phyloP scores from a whole-genome alignment of 441 rosid species.

The Lepidium campestre region DNA sequence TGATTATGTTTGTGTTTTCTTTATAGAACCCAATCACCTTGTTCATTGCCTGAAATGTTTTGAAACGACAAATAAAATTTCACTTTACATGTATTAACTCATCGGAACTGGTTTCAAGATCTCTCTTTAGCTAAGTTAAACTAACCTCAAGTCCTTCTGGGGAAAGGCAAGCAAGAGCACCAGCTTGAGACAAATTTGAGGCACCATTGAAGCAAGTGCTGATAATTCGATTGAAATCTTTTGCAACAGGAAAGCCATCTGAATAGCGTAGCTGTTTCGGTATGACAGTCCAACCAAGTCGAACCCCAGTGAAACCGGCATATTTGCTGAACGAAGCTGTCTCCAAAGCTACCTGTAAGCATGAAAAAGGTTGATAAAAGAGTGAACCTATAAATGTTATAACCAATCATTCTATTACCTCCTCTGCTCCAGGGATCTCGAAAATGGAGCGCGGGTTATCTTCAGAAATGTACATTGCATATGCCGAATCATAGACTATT shows the following conservation, averaged over 20 bases:
- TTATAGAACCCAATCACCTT: slow-evolving; percentile 88
- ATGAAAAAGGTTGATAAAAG: not conserved
- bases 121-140: not conserved
- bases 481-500: slow-evolving; percentile 91
- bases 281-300: slow-evolving; percentile 95
- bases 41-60: slow-evolving; percentile 65
- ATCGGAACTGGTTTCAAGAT: not conserved
- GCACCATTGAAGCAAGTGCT: slow-evolving; percentile 95
- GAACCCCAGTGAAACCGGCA: slow-evolving; percentile 97
- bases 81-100: not conserved
- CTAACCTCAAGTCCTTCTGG: slow-evolving; percentile 81
- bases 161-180: slow-evolving; percentile 92
- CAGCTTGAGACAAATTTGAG: slow-evolving; percentile 87
- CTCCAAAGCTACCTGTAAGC: slow-evolving; percentile 81
- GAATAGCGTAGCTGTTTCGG: slow-evolving; percentile 83
- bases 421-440: slow-evolving; percentile 96
- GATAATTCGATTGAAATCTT: slow-evolving; percentile 81
- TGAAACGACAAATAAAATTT: not conserved
- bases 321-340: slow-evolving; percentile 94
- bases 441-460: slow-evolving; percentile 86
- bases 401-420: slow-evolving; percentile 41
- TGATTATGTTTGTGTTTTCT: slow-evolving; percentile 74
- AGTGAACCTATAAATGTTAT: not conserved
- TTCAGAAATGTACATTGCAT: slow-evolving; percentile 85
- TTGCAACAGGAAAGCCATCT: slow-evolving; percentile 90